A percentile compares a stretch with the other conserved stretches of the same genome.
Conservation (phyloP, 2,329 filamentous ascomycete species). For the Periglandula ipomoeae region DNA sequence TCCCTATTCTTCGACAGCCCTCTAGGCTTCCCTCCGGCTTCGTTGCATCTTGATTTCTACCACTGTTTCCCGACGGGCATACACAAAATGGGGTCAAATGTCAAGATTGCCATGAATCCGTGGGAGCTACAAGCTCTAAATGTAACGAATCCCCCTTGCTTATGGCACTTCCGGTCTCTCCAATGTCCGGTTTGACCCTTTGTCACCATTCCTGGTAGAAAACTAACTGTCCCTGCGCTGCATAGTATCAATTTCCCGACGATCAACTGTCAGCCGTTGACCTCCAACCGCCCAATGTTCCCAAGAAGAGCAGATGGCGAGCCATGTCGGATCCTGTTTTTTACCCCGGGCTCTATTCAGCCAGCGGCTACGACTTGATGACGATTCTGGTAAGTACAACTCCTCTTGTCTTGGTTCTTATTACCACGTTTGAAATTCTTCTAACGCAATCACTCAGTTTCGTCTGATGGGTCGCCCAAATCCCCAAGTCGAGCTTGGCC, state of each 20-base stretch:
- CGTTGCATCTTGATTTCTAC: neutral
- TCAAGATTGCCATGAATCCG: conserved; percentile 18
- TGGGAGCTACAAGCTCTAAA: conserved; percentile 27
- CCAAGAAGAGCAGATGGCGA: conserved; percentile 14
- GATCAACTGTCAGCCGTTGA: conserved; percentile 1
- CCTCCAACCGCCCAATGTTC: neutral
- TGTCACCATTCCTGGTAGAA: neutral
- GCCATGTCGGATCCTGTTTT: conserved; percentile 37
- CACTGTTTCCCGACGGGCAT: neutral
- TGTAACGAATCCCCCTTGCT: conserved; percentile 15
- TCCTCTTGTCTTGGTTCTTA: neutral
- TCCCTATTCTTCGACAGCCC: neutral
- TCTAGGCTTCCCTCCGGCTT: neutral
- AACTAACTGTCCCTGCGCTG: neutral
- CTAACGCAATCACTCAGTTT: conserved; percentile 24
- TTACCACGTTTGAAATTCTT: neutral
- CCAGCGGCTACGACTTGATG: conserved; percentile 47
- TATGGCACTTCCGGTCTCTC: neutral
- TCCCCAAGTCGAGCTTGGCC: conserved; percentile 68
- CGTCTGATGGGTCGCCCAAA: conserved; percentile 62
- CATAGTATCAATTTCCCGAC: conserved; percentile 13
- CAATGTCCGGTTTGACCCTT: neutral
- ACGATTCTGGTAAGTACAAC: conserved; percentile 39
- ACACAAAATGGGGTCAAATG: conserved; percentile 4
- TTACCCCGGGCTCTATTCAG: conserved; percentile 46